A percentile compares a stretch with the other conserved stretches of the same genome.
Evolutionary conservation across 345 rosid genomes (phyloP).

Genomic region (Bruguiera gymnorhiza): DNA sequence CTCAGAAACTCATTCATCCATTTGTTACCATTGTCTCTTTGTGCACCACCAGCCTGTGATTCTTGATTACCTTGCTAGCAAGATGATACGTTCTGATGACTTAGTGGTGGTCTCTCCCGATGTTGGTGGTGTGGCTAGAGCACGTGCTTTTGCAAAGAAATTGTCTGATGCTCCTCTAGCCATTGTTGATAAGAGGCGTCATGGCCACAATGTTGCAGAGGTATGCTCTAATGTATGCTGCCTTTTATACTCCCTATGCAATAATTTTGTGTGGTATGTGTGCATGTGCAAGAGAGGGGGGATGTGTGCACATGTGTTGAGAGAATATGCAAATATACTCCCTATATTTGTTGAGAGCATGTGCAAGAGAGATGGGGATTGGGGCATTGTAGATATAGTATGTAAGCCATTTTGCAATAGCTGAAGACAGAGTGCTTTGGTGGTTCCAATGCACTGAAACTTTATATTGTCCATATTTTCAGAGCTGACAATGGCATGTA

Average conservation of each 20-base stretch:
- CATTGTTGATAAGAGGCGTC: constrained; percentile 95
- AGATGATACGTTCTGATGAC: constrained; percentile 76
- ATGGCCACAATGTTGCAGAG: constrained; percentile 97
- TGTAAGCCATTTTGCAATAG: too few relatives aligned
- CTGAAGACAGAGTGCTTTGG: too few relatives aligned
- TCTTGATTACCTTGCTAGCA: constrained; percentile 96
- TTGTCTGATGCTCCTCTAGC: constrained; percentile 96
- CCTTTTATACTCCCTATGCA: not conserved
- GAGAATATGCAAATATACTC: too few relatives aligned
- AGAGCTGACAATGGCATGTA: too few relatives aligned
- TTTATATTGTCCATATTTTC: too few relatives aligned
- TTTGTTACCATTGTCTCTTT: not conserved
- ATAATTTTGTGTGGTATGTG: not conserved
- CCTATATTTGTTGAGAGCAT: too few relatives aligned
- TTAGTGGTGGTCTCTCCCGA: constrained; percentile 97
- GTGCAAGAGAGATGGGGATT: too few relatives aligned
- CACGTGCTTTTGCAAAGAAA: constrained; percentile 94
- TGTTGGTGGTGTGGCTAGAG: constrained; percentile 97
- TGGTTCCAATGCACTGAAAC: too few relatives aligned
- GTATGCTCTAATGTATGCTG: constrained; percentile 30
- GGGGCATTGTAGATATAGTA: too few relatives aligned
- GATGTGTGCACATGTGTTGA: too few relatives aligned
- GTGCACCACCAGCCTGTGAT: constrained; percentile 71
- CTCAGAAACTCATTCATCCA: not conserved
- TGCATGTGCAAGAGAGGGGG: too few relatives aligned